Conservation (phyloP, 345 rosid genomes). For the Rhodomyrtus tomentosa region DNA sequence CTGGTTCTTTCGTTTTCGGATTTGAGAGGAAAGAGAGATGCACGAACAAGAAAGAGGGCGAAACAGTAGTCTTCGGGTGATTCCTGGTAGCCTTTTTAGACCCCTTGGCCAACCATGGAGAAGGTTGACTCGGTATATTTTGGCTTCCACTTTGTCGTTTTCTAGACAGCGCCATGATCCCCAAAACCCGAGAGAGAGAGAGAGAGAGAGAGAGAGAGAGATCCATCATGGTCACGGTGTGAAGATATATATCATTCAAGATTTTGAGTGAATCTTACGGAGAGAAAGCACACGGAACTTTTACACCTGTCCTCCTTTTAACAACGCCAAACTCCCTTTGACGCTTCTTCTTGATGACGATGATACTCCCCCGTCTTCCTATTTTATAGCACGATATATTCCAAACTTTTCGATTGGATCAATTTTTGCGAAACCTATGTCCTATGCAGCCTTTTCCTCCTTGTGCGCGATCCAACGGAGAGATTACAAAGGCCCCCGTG, state of each 20-base stretch:
- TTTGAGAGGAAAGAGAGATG: not conserved
- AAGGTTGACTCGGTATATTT: not conserved
- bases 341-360: not conserved
- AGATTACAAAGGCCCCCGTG: not conserved
- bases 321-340: not conserved
- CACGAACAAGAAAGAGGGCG: not conserved
- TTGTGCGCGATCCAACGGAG: not conserved
- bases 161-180: not conserved
- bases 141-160: not conserved
- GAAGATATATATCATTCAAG: not conserved
- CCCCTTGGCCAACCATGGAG: not conserved
- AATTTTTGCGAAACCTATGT: not conserved
- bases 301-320: not conserved
- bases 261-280: not conserved
- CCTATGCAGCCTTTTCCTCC: not conserved
- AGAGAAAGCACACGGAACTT: not conserved
- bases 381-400: not conserved
- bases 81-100: constrained; percentile 3
- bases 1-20: not conserved
- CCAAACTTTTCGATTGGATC: not conserved
- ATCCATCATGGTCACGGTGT: not conserved
- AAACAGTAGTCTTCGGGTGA: not conserved
- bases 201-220: not conserved
- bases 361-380: not conserved
- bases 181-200: not conserved